phyloP scores from a whole-genome alignment of 139 green algal genomes.

The Haematococcus lacustris region DNA sequence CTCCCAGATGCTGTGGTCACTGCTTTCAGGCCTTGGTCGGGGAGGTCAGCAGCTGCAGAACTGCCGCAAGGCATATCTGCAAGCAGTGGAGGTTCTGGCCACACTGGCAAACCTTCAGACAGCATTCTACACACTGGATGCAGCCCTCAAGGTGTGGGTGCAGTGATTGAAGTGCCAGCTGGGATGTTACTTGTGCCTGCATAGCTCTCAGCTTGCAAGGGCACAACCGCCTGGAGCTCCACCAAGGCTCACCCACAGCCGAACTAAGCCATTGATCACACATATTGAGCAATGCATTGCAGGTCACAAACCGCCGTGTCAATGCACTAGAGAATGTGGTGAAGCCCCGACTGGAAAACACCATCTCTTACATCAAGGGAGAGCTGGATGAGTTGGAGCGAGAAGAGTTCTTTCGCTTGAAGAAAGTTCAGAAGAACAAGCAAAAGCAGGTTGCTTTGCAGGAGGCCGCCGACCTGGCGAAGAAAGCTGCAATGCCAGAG shows the following conservation, averaged over 20 bases:
- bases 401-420: slow-evolving; percentile 99
- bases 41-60: slow-evolving; percentile 91
- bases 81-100: slow-evolving; percentile 83
- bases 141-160: slow-evolving; percentile 72
- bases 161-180: background rate
- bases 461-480: background rate
- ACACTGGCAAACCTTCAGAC: slow-evolving; percentile 93
- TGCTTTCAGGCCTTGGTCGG: slow-evolving; percentile 66
- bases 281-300: too few relatives aligned
- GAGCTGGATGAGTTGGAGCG: slow-evolving; percentile 99
- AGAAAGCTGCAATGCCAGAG: background rate
- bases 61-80: slow-evolving; percentile 73
- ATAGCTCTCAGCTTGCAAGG: too few relatives aligned
- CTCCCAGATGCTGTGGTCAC: background rate
- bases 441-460: slow-evolving; percentile 26
- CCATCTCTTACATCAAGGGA: slow-evolving; percentile 97
- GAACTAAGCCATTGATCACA: too few relatives aligned
- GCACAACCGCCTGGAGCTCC: too few relatives aligned
- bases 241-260: too few relatives aligned
- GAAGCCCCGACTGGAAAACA: slow-evolving; percentile 94
- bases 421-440: slow-evolving; percentile 69
- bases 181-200: background rate
- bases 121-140: slow-evolving; percentile 96
- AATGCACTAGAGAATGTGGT: slow-evolving; percentile 99
- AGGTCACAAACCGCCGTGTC: too few relatives aligned